Base-by-base conservation (phyloP, 176 grass and related monocot genomes). In the Rhynchospora tenuis region DNA sequence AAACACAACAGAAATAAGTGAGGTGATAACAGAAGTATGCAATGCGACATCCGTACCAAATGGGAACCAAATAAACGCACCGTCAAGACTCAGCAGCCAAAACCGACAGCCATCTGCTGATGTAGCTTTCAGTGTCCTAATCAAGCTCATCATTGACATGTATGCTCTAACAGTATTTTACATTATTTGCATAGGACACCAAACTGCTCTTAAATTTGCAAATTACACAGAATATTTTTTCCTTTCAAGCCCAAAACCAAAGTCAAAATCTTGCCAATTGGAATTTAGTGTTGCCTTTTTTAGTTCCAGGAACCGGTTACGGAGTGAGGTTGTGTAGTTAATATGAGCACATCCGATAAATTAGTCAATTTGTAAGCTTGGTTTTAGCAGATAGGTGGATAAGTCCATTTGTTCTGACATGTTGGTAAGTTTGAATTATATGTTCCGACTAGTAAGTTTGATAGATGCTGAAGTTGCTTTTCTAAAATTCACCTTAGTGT, bases 71-170 rank as follows among this genome's bases (percentile, higher is more conserved):
- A 75, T 75, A 7, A 93, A 81, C 83, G 83, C 86, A 48, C 70
- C 89, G 46, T 89, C 89, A 81, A 91, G 75, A 89, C 86, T 93
- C 67, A 91, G 83, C 73, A 93, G 83, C 76, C 89, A 93, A 65
- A 84, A 46, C 60, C 87, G 91, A 51, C 96, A 98, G 86, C 96
- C 92, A 87, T 90, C 89, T 88, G 83, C 84, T 12, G 91, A 99
- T 81, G 93, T 99, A 84, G 93, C 96, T 69, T 93, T 95, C 83
- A 99, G 93, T 83, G 96, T 99, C 87, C 89, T 99, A 42, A 95
- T 99, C 86, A 99, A 99, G 63, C 96, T 99, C 90, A 91, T 99
- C 64, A 93, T 99, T 5, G 96, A 99, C 82, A 99, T 99, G 96
- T 99, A 98, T 64, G 77, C 45, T 83, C 19, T 12, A 56, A 84